Evolutionary conservation across 2,329 filamentous ascomycete genomes (phyloP).

Genomic region (Colletotrichum sublineola): DNA sequence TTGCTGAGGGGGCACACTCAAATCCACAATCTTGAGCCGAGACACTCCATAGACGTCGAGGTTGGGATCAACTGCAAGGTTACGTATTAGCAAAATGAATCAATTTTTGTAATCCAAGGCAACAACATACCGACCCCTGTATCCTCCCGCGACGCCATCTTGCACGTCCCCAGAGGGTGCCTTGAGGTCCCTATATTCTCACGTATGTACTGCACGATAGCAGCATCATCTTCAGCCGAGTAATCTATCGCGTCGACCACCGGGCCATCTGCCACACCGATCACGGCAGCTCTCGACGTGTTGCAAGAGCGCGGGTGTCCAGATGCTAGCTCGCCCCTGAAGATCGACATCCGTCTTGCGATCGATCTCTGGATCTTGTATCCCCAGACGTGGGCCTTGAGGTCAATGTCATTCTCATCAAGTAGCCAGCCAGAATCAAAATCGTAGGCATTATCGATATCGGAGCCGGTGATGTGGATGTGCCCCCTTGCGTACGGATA

Average conservation of each 20-base stretch:
- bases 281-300: constrained; percentile 58
- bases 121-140: constrained; percentile 51
- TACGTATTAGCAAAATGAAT: neutral
- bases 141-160: constrained; percentile 57
- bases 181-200: constrained; percentile 58
- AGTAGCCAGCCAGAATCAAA: constrained; percentile 67
- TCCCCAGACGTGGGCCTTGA: constrained; percentile 72
- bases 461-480: constrained; percentile 63
- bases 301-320: constrained; percentile 60
- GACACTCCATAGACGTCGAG: constrained; percentile 59
- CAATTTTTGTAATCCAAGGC: neutral
- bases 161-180: constrained; percentile 61
- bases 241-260: constrained; percentile 59
- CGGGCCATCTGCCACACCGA: constrained; percentile 60
- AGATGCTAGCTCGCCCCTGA: constrained; percentile 59
- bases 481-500: constrained; percentile 72
- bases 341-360: constrained; percentile 67
- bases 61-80: constrained; percentile 51
- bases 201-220: constrained; percentile 60
- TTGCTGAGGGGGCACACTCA: constrained; percentile 54
- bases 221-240: constrained; percentile 62
- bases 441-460: constrained; percentile 55
- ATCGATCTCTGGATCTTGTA: constrained; percentile 76
- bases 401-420: constrained; percentile 63
- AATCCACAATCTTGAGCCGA: constrained; percentile 57